Evolutionary conservation across 1,139 yeast species (phyloP).

Genomic region (Suhomyces anneliseae): DNA sequence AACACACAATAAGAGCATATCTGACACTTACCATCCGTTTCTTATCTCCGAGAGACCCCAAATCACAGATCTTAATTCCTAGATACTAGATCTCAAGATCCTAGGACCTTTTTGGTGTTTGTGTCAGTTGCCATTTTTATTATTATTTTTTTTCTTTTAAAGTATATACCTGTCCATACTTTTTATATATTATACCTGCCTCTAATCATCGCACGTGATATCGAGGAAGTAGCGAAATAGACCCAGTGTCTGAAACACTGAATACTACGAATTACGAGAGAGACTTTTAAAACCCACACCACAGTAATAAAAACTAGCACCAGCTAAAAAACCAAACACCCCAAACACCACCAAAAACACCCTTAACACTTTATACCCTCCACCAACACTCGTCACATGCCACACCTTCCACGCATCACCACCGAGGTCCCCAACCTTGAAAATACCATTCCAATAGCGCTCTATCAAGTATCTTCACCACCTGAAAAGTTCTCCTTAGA

Average conservation of each 20-base stretch:
- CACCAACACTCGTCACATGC: background rate
- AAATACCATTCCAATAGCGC: slow-evolving; percentile 37
- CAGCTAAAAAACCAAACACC: background rate
- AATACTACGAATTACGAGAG: too few relatives aligned
- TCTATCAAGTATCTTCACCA: slow-evolving; percentile 35
- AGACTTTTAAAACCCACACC: background rate
- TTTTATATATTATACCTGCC: background rate
- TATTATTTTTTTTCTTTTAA: too few relatives aligned
- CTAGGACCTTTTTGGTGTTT: too few relatives aligned
- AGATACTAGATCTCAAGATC: too few relatives aligned
- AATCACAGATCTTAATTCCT: too few relatives aligned
- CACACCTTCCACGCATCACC: slow-evolving; percentile 19
- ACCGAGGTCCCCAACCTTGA: slow-evolving; percentile 42
- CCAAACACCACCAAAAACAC: background rate
- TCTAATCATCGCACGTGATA: background rate
- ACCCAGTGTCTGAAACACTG: too few relatives aligned
- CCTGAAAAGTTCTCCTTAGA: slow-evolving; percentile 43
- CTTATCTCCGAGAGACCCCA: too few relatives aligned
- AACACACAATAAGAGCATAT: too few relatives aligned
- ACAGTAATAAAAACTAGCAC: background rate
- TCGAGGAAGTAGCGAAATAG: background rate
- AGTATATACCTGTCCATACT: background rate
- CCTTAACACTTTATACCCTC: background rate
- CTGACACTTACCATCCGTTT: too few relatives aligned
- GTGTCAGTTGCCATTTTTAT: too few relatives aligned